Evolutionary conservation across 2,329 filamentous ascomycete species (phyloP), one percentile per base, ranked within the genome.

Genomic region (Xylaria sp.): DNA sequence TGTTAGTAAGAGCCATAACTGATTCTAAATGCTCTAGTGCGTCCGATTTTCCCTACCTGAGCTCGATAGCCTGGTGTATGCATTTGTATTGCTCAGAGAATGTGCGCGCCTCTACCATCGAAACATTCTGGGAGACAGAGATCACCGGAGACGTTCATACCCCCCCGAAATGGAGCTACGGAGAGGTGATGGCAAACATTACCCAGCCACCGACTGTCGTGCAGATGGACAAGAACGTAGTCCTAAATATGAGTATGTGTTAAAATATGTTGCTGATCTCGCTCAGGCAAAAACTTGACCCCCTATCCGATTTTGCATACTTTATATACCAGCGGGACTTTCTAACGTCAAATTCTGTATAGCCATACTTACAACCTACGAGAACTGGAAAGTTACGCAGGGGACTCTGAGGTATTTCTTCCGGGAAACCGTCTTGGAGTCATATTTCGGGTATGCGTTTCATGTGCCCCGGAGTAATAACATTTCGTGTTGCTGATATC

Each of bases 41-140:
- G 46, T 52, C 46, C 13, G 32, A 52, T 9, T 52, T 52, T 8
- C 46, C 46, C 46, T 52, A 28, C 25, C 25, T 52, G 2, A 52
- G 46, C 46, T 52, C 46, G 3, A 52, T 52, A 52, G 46, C 46
- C 32, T 52, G 46, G 46, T 52, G 46, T 32, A 30, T 52, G 8
- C 46, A 52, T n/a, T 32, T 52, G 46, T 52, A 52, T 52, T 52
- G 46, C 25, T 7, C 25, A 3, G 25, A 52, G 0, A 15, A 52
- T 8, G 46, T 52, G 23, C 25, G 13, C 13, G 7, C 23, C 13
- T 52, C 46, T 8, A 52, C 46, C 6, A 52, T 30, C 25, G 46
- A 52, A 10, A 4, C 13, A 4, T 52, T 52, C 25, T 52, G 46
- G 25, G 25, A 52, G 18, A 52, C 46, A 10, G 13, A 52, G 46